Base-by-base conservation (phyloP, 306 rosid species). In the Cicer cuneatum region DNA sequence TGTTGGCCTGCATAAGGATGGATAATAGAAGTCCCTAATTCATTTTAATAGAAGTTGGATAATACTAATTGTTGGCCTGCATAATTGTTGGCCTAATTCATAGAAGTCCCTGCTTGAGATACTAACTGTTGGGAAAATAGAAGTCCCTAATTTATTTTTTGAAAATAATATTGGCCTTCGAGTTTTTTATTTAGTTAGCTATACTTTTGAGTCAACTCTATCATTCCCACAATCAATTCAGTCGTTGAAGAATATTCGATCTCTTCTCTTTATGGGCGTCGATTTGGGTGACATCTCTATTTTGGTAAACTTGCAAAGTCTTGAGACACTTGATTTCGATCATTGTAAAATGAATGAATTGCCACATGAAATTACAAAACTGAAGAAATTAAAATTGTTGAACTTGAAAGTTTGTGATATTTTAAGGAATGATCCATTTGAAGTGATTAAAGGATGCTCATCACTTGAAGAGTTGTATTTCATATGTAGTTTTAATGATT, bases 371-470 rank as follows among this genome's bases (percentile, higher is more conserved):
- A 18, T 82, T 0, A 0, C 0, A 2, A 0, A 58, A 40, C 1
- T 76, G 0, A 0, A 1, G n/a, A 80, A 52, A 6, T 40, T 80
- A 8, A 74, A 33, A 53, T 52, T 80, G 13, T 43, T 74, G 40
- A 29, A 5, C 5, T 18, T 80, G 63, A 0, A 0, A 0, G 0
- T 0, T 0, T 69, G 73, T 52, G 0, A 0, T 0, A 10, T 62
- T 16, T 1, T 0, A 29, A 5, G 1, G 56, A 16, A 39, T 3
- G 40, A 65, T 37, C 64, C 68, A 24, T 59, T 48, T 13, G 3
- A 78, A 14, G 83, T 72, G 18, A 79, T 79, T 40, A 48, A 5
- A 29, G 12, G 72, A 40, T 74, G 76, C 42, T 9, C 10, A 4
- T 40, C 46, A 13, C 39, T 80, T 6, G 76, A 80, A 69, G 84